Evolutionary conservation across 176 grass and related monocot genomes (phyloP).

Genomic region (Tuctoria greenei): DNA sequence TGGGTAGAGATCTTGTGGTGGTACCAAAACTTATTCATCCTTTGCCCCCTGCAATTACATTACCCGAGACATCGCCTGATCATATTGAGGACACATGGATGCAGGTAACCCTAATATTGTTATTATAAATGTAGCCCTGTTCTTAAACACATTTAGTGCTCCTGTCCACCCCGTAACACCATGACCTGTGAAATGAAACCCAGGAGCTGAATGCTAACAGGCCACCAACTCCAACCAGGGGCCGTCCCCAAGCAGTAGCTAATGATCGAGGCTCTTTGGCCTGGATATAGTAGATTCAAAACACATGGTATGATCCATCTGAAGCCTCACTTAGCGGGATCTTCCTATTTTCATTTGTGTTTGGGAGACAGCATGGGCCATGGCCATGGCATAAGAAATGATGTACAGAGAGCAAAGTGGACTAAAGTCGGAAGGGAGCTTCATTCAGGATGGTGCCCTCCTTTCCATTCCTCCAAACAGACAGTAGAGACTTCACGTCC

Average conservation of each 20-base stretch:
- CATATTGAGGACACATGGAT: constrained; percentile 99
- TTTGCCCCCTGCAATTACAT: constrained; percentile 91
- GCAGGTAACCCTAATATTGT: constrained; percentile 57
- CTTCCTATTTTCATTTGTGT: constrained; percentile 39
- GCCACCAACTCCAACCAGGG: constrained; percentile 95
- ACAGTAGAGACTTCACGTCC: constrained; percentile 28
- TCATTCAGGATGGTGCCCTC: constrained; percentile 25
- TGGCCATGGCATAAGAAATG: constrained; percentile 18
- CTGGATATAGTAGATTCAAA: constrained; percentile 76
- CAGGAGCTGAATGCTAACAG: constrained; percentile 99
- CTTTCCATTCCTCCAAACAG: neutral
- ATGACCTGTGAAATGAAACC: constrained; percentile 3
- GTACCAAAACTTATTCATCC: constrained; percentile 99
- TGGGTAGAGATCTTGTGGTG: constrained; percentile 98
- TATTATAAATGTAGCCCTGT: constrained; percentile 7
- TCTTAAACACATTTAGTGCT: constrained; percentile 15
- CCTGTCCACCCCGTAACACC: neutral
- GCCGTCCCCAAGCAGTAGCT: constrained; percentile 69
- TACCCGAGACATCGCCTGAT: constrained; percentile 84
- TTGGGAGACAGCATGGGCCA: constrained; percentile 16
- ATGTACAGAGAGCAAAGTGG: constrained; percentile 30
- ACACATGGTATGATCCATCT: constrained; percentile 41
- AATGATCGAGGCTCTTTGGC: constrained; percentile 90
- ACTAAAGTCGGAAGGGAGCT: constrained; percentile 21
- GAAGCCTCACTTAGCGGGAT: constrained; percentile 34